A percentile compares a stretch with the other conserved stretches of the same genome.
Evolutionary conservation across 1,284 basidiomycete species (phyloP).

Genomic region (Pisolithus thermaeus): DNA sequence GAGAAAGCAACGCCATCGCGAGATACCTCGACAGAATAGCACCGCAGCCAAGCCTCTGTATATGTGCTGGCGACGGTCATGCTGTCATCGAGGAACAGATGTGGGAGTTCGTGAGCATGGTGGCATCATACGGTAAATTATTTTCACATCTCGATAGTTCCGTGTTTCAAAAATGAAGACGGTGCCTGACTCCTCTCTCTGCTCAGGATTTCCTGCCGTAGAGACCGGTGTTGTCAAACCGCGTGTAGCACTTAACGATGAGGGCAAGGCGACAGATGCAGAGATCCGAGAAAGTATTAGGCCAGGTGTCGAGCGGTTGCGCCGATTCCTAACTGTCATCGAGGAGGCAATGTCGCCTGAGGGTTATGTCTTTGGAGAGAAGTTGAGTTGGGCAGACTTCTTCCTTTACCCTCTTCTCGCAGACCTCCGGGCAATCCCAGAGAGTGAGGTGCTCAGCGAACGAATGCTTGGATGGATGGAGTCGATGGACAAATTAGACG

Average conservation of each 20-base stretch:
- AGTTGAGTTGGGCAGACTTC: conserved; percentile 27
- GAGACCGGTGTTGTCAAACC: conserved; percentile 29
- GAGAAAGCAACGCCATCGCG: conserved; percentile 25
- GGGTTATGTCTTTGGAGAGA: conserved; percentile 25
- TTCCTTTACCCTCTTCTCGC: conserved; percentile 29
- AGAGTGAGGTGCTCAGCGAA: conserved; percentile 19
- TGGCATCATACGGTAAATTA: conserved; percentile 19
- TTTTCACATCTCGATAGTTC: neutral
- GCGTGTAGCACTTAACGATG: conserved; percentile 23
- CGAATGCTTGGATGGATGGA: conserved; percentile 24
- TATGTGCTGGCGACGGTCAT: conserved; percentile 17
- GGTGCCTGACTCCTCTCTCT: neutral
- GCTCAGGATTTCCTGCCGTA: conserved; percentile 23
- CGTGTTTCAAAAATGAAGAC: neutral
- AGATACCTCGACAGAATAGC: conserved; percentile 24
- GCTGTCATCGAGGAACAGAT: conserved; percentile 23
- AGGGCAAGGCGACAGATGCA: conserved; percentile 18
- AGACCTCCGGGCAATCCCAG: conserved; percentile 24
- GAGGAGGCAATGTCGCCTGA: conserved; percentile 22
- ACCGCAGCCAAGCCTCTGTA: conserved; percentile 21
- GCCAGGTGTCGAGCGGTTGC: conserved; percentile 16
- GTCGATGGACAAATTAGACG: conserved; percentile 22
- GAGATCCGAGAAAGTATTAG: conserved; percentile 18
- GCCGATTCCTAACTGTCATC: conserved; percentile 11
- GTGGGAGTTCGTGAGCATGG: conserved; percentile 30